Base-by-base conservation (phyloP, 768 basidiomycete genomes). In the Macrolepiota fuliginosa region DNA sequence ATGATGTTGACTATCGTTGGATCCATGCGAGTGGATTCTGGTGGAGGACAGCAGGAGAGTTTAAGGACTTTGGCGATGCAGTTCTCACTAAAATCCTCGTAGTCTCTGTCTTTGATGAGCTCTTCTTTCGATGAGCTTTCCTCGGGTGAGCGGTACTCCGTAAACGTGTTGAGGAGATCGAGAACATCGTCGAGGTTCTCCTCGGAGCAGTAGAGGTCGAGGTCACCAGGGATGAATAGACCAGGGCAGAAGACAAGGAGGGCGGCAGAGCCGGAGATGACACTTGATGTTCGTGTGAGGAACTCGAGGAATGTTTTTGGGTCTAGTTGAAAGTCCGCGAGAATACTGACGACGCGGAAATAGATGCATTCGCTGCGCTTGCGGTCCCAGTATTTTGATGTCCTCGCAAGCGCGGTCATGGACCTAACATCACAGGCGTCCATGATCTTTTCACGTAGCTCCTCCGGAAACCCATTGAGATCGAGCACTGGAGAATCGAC, bases 231-330 rank as follows among this genome's bases (percentile, higher is more conserved):
- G 13, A 27, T 39, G 19, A 55, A 62, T 27, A 51, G 22, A 6
- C 53, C 55, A 51, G 61, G 61, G n/a, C n/a, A 42, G 27, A 55
- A 62, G 22, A 62, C 47, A 17, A 55, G 55, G 24, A 62, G 54
- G 32, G 55, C 61, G 3, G 42, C 54, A 15, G 61, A 62, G 19
- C 61, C 61, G 3, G 61, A 62, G 35, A 62, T 62, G 36, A 62
- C 17, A 19, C 32, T 56, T 13, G 27, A 32, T 24, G 61, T 62
- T 19, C 39, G 27, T 32, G 54, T 54, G 32, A 61, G 51, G 27
- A 59, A 53, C 17, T 52, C 37, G 22, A 59, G 58, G 27, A 59
- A 52, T 19, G 32, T 15, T 22, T 25, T 51, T 42, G 58, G 40
- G 13, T 59, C 50, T 12, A 59, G 49, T 22, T 42, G 58, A 19